A percentile compares a stretch with the other conserved stretches of the same genome.
Evolutionary conservation across 1,284 basidiomycete genomes (phyloP).

Genomic region (Schizophyllum amplum): DNA sequence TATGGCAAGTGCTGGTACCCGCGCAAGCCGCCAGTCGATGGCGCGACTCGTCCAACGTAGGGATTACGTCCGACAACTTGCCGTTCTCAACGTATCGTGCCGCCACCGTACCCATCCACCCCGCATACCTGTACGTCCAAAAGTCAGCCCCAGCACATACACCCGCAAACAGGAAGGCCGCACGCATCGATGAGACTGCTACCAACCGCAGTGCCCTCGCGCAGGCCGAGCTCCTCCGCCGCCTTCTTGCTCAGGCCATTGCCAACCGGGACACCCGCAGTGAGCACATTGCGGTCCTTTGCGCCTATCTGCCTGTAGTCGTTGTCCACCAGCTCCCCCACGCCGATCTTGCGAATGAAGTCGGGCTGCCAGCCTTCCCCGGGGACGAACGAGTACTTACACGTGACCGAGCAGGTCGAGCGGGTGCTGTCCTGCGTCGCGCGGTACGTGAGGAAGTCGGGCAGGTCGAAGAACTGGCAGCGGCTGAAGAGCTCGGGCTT

Average conservation of each 20-base stretch:
- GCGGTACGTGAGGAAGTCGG: conserved; percentile 93
- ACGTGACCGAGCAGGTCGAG: conserved; percentile 90
- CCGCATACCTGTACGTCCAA: conserved; percentile 75
- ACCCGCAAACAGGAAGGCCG: conserved; percentile 19
- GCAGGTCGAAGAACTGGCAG: conserved; percentile 95
- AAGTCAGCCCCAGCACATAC: not conserved
- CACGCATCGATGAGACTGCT: conserved; percentile 94
- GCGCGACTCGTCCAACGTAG: conserved; percentile 65
- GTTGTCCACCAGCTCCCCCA: conserved; percentile 54
- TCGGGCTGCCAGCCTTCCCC: conserved; percentile 81
- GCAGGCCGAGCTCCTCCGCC: conserved; percentile 80
- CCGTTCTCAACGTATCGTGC: conserved; percentile 62
- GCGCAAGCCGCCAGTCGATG: conserved; percentile 89
- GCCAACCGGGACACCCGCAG: conserved; percentile 91
- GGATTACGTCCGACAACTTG: conserved; percentile 37
- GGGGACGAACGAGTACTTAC: conserved; percentile 97
- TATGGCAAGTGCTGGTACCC: conserved; percentile 93
- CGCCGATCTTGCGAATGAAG: conserved; percentile 81
- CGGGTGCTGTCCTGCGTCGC: conserved; percentile 77
- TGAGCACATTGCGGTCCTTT: conserved; percentile 47
- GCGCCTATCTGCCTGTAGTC: conserved; percentile 72
- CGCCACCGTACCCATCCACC: conserved; percentile 97
- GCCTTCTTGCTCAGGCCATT: conserved; percentile 72
- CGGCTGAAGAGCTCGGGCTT: conserved; percentile 61
- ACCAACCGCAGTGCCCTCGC: conserved; percentile 89